Evolutionary conservation across 352 stramenopile genomes (phyloP).

Genomic region (Phytophthora colocasiae): DNA sequence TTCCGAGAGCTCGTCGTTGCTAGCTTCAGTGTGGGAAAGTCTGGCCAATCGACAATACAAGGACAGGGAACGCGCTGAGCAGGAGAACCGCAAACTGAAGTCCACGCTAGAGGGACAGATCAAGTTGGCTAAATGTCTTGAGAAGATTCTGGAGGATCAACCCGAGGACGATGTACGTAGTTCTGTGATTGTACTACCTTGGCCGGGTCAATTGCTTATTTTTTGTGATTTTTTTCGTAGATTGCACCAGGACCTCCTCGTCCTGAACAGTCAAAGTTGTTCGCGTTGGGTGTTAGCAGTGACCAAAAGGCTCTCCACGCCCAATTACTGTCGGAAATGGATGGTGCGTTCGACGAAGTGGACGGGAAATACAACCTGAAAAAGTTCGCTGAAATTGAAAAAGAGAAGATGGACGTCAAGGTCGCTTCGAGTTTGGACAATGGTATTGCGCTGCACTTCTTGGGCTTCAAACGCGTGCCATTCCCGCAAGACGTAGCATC

Average conservation of each 20-base stretch:
- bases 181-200: not conserved
- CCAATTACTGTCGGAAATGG: slow-evolving; percentile 27
- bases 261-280: slow-evolving; percentile 24
- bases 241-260: slow-evolving; percentile 4
- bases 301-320: slow-evolving; percentile 36
- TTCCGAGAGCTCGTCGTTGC: slow-evolving; percentile 17
- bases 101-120: slow-evolving; percentile 45
- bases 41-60: slow-evolving; percentile 47
- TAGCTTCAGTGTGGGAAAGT: slow-evolving; percentile 47
- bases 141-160: slow-evolving; percentile 46
- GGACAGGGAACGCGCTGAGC: slow-evolving; percentile 43
- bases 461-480: slow-evolving; percentile 40
- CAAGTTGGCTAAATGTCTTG: slow-evolving; percentile 47
- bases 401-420: slow-evolving; percentile 32
- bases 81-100: slow-evolving; percentile 54
- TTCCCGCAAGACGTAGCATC: slow-evolving; percentile 35
- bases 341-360: slow-evolving; percentile 34
- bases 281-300: slow-evolving; percentile 17
- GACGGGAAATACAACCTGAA: slow-evolving; percentile 30
- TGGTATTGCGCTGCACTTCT: slow-evolving; percentile 37
- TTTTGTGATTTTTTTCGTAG: slow-evolving; percentile 8
- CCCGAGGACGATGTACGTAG: slow-evolving; percentile 24
- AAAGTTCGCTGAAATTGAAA: slow-evolving; percentile 27
- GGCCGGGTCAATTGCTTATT: not conserved
- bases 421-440: slow-evolving; percentile 34